Base-by-base conservation (phyloP, 768 basidiomycete genomes). In the Gymnopilus dilepis region DNA sequence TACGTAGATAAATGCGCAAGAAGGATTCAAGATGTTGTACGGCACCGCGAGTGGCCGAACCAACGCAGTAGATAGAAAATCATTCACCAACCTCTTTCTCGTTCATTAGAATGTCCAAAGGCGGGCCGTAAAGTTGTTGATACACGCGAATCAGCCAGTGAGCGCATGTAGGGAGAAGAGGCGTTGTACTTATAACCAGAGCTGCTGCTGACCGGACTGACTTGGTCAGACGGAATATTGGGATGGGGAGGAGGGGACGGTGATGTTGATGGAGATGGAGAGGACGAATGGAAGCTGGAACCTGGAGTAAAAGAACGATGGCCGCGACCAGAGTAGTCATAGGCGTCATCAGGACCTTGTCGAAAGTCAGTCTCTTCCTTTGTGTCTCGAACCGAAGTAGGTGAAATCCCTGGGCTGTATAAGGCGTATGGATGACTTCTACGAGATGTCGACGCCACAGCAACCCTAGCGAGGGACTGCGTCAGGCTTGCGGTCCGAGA, bases 71-170 rank as follows among this genome's bases (percentile, higher is more conserved):
- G n/a, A 31, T 21, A 34, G 13, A 4, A 38, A 38, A 9, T 17
- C 37, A 8, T 13, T 54, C 26, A 54, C 52, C 52, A 54, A 11
- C 24, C 17, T 26, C 24, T 22, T 24, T 54, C 52, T 17, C 52
- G 52, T 6, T 54, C 52, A 5, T 33, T 5, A 28, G 28, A 53
- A 52, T 40, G 22, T 62, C 67, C 60, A 54, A 76, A 75, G 6
- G 72, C 77, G 17, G 77, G 77, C 26, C 77, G 68, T 38, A 77
- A 65, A 13, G 72, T 74, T 5, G 76, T 78, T 6, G 76, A 76
- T 51, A 78, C 77, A 22, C 70, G 69, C 15, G 69, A 58, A 47
- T 75, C 73, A 13, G 69, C 64, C 15, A 71, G 63, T n/a, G 71
- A 74, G 51, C 67, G 72, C 24, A 72, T 58, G 55, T 73, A 75